These are phyloP conservation scores for Talaromyces sp. DNA, from an alignment of 2,329 filamentous ascomycete species.

Conservation along the genomic window DNA sequence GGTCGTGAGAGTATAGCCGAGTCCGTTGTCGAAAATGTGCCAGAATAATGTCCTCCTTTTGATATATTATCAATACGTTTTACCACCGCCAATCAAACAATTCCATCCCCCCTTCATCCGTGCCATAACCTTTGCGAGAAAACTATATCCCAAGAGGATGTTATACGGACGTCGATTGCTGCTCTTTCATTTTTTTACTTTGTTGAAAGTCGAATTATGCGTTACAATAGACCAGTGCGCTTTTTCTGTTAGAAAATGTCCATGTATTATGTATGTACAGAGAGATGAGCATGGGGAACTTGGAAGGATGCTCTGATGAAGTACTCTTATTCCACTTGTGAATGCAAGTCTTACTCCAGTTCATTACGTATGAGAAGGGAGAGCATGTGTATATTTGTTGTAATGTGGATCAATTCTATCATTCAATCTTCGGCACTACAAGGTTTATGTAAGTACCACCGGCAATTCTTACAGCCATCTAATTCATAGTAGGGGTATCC, in stretches of 20 bases:
- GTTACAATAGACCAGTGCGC: neutral
- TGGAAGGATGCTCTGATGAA: neutral
- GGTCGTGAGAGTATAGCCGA: conserved; percentile 22
- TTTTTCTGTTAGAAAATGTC: neutral
- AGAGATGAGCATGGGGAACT: neutral
- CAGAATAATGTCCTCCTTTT: neutral
- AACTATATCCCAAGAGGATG: neutral
- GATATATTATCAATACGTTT: neutral
- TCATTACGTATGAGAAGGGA: neutral
- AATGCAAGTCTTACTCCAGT: neutral
- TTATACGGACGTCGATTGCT: neutral
- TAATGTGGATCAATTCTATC: neutral
- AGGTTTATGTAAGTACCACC: neutral
- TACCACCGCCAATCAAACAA: conserved; percentile 1
- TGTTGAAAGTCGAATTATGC: neutral
- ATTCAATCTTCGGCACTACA: neutral
- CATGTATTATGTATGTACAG: conserved; percentile 4
- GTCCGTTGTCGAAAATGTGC: neutral
- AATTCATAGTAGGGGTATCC: conserved; percentile 12
- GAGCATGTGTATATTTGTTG: neutral
- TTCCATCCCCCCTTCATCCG: neutral
- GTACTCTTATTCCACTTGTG: conserved; percentile 11
- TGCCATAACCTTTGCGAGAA: neutral
- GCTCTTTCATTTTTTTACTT: neutral
- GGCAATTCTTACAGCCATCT: neutral